Conservation (phyloP, 352 stramenopile species). For the Phytopythium montanum region DNA sequence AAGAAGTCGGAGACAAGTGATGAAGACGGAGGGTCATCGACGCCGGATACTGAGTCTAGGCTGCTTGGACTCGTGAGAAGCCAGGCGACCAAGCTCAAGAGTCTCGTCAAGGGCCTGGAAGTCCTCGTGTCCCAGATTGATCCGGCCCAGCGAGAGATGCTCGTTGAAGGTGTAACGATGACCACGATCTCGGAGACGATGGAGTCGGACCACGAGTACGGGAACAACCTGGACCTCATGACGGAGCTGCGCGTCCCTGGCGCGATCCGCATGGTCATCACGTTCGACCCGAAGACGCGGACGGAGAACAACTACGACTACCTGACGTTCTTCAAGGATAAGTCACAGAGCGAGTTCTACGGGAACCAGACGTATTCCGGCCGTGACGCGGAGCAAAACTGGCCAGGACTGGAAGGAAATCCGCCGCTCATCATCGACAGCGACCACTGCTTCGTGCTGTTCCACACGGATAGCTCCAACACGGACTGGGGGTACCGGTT, state of each 20-base stretch:
- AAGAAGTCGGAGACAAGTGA: not conserved
- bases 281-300: slow-evolving; percentile 72
- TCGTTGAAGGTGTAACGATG: slow-evolving; percentile 42
- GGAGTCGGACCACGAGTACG: slow-evolving; percentile 83
- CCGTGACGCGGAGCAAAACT: slow-evolving; percentile 72
- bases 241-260: slow-evolving; percentile 72
- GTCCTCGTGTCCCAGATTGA: slow-evolving; percentile 26
- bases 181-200: slow-evolving; percentile 47
- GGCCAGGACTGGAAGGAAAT: slow-evolving; percentile 62
- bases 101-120: slow-evolving; percentile 34
- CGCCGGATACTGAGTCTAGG: not conserved
- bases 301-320: slow-evolving; percentile 90
- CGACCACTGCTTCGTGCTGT: slow-evolving; percentile 79
- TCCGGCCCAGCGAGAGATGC: slow-evolving; percentile 19
- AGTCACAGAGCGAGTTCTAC: slow-evolving; percentile 48
- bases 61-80: slow-evolving; percentile 16
- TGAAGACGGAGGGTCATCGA: too few species aligned
- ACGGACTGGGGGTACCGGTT: slow-evolving; percentile 84
- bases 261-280: slow-evolving; percentile 67
- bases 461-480: slow-evolving; percentile 83
- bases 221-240: slow-evolving; percentile 70
- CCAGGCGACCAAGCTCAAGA: slow-evolving; percentile 23
- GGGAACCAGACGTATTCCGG: slow-evolving; percentile 74
- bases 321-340: slow-evolving; percentile 83
- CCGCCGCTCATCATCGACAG: slow-evolving; percentile 73